Evolutionary conservation across 106 monocot genomes (phyloP).

Genomic region (Acorus calamus): DNA sequence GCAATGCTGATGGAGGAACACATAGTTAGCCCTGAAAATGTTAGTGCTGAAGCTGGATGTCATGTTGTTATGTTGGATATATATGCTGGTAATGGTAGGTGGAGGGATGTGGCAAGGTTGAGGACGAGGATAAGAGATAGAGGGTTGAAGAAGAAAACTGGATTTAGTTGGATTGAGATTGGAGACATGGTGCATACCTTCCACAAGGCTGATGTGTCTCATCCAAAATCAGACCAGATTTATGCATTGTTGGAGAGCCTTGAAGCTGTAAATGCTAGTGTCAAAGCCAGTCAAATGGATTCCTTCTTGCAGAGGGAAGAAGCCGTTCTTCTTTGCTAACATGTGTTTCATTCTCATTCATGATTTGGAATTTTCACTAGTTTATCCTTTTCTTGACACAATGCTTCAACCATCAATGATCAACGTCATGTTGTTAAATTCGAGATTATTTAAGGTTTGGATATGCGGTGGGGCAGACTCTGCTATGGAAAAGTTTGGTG

Average conservation of each 20-base stretch:
- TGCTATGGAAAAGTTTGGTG: no score
- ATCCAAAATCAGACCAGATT: conserved; percentile 6
- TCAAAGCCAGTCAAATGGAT: no score
- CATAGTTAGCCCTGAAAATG: neutral
- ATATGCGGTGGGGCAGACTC: no score
- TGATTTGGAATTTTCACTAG: no score
- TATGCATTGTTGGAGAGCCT: conserved; percentile 3
- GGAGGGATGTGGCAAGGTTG: conserved; percentile 11
- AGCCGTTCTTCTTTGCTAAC: no score
- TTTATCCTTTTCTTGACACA: no score
- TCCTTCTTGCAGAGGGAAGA: no score
- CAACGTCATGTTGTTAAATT: no score
- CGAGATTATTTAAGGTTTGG: no score
- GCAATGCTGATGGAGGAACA: conserved; percentile 4
- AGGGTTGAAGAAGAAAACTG: conserved; percentile 8
- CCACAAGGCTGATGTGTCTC: conserved; percentile 6
- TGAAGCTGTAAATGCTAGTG: no score
- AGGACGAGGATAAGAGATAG: conserved; percentile 11
- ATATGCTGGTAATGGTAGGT: conserved; percentile 9
- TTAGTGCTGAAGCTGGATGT: neutral
- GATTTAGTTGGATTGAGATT: conserved; percentile 19
- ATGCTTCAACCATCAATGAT: no score
- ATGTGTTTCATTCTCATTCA: no score
- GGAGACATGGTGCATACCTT: conserved; percentile 7
- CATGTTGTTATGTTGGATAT: conserved; percentile 17